These are phyloP conservation scores for Logfia minima DNA, from an alignment of 129 eudicot genomes.

Conservation along the genomic window DNA sequence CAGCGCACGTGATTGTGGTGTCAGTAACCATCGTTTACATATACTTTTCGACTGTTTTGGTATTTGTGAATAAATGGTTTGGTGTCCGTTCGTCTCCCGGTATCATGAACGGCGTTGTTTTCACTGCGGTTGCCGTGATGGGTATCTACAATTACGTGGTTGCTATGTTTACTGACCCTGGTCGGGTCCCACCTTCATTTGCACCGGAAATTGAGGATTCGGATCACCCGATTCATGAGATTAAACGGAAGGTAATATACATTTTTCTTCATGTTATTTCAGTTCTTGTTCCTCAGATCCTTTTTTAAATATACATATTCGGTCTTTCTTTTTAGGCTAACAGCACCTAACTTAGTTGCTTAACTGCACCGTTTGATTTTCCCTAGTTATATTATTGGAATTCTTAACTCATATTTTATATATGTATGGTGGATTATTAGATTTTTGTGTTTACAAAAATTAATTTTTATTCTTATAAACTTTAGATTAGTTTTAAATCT, in stretches of 20 bases:
- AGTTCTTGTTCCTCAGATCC: neutral
- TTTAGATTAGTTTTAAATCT: neutral
- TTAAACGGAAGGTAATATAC: slow-evolving; percentile 75
- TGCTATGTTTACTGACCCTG: slow-evolving; percentile 79
- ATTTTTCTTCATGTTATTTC: neutral
- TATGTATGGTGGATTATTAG: too few relatives aligned
- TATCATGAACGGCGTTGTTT: slow-evolving; percentile 50
- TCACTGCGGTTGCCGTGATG: slow-evolving; percentile 55
- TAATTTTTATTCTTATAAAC: too few relatives aligned
- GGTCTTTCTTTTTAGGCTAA: neutral
- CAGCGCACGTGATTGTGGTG: slow-evolving; percentile 57
- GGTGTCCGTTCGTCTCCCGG: slow-evolving; percentile 87
- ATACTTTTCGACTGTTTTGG: slow-evolving; percentile 61
- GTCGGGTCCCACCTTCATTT: slow-evolving; percentile 68
- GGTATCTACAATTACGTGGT: slow-evolving; percentile 50
- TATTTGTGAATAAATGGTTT: slow-evolving; percentile 76
- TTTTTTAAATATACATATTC: neutral
- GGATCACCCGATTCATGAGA: slow-evolving; percentile 70
- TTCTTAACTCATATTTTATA: neutral
- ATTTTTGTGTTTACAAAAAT: too few relatives aligned
- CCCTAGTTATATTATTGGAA: neutral
- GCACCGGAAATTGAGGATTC: slow-evolving; percentile 80
- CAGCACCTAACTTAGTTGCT: neutral
- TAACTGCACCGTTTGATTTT: neutral
- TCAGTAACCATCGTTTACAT: slow-evolving; percentile 53